Base-by-base conservation (phyloP, 108 stramenopile genomes). In the Stephanodiscus minutulus region DNA sequence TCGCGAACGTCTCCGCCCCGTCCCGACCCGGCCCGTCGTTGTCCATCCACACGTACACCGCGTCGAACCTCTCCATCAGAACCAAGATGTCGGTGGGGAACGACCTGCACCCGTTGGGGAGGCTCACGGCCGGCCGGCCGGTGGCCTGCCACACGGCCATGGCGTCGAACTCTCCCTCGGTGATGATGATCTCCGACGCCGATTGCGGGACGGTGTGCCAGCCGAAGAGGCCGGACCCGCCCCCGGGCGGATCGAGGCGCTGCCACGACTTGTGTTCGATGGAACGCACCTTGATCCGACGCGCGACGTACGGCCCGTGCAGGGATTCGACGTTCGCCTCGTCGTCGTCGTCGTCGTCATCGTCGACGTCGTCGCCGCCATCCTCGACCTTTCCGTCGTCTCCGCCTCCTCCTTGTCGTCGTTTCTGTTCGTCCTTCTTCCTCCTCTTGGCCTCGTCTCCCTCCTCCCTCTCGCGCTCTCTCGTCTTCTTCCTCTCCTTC, bases 131-230 rank as follows among this genome's bases (percentile, higher is more conserved):
- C 10, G 76, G 84, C 17, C 81, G 58, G 28, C 92, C 94, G 0
- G 98, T 99, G 9, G 91, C 96, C 75, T 99, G 97, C 54, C 85
- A 85, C 0, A 99, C 97, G 5, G 98, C 96, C 97, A 99, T 97
- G 64, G 98, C 98, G 79, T 99, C 98, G 63, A 94, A 97, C 73
- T 99, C 98, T 24, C 98, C 98, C 81, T 99, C 98, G 22, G 97
- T 98, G 33, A 99, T 20, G 8, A 99, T 90, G 39, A 99, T 75
- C 63, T 85, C 79, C 8, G 74, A 94, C 24, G 83, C 86, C 52
- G 86, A 74, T 9, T 62, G 50, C 6, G 91, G 88, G 41, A 99
- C 83, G 1, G 95, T 95, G 64, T 99, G 97, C 80, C 84, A 92
- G 1, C 98, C 98, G 78, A 99, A 99, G 31, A 99, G 76, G 15